Base-by-base conservation (phyloP, 805 yeast species). In the Myxozyma sirexii region DNA sequence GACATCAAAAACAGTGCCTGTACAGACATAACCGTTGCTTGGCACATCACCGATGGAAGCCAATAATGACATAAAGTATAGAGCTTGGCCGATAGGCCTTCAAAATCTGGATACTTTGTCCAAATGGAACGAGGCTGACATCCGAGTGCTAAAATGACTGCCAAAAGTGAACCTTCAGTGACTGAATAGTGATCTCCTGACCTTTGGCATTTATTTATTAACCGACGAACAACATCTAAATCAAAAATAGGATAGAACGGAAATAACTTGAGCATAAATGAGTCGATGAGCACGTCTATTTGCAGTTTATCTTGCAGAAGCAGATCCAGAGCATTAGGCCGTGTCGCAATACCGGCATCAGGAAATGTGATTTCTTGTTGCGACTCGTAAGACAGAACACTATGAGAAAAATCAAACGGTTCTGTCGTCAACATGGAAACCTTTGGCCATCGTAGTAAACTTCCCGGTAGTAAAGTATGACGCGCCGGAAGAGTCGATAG, bases 371-470 rank as follows among this genome's bases (percentile, higher is more conserved):
- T 43, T 15, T 10, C 42, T 10, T 13, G 24, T 17, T 10, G 13
- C 4, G 27, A 6, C 21, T 21, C 31, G 27, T 33, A 33, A 4
- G 38, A 24, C 12, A 53, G 24, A 44, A 44, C 10, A 23, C 27
- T 13, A 24, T 35, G 23, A 7, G 45, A 38, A 24, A 24, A 42
- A 15, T 50, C 47, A 19, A n/a, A 51, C 4, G 1, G 37, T 8
- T 4, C 13, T 1, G 43, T 21, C 35, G 29, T 10, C 12, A 53
- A 33, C 29, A 45, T 23, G 1, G 54, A 15, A 15, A 53, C 27
- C 23, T n/a, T 26, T 15, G 57, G 57, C 57, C 57, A 50, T 4
- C 39, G 54, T 12, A 50, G 37, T 15, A 50, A 38, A 1, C 21
- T 15, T 26, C 24, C 27, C 6, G 54, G 54, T 4, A 26, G 45